These are phyloP conservation scores for Aureobasidium pullulans DNA, from an alignment of 2,329 filamentous ascomycete genomes.

Conservation along the genomic window DNA sequence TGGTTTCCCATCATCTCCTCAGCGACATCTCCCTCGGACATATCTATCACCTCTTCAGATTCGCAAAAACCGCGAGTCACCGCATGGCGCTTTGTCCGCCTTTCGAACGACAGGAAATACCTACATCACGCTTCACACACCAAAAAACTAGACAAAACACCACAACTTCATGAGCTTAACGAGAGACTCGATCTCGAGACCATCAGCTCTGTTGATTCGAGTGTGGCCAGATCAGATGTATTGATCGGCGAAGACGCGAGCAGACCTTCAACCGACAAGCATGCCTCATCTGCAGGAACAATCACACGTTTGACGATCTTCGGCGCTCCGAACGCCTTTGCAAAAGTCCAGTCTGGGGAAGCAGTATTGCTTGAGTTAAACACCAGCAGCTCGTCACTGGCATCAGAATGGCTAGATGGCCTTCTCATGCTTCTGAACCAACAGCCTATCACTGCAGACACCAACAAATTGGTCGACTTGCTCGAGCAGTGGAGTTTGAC, in stretches of 20 bases:
- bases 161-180: slow-evolving; percentile 62
- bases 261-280: not conserved
- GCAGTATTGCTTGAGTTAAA: slow-evolving; percentile 73
- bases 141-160: slow-evolving; percentile 52
- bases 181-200: slow-evolving; percentile 81
- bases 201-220: slow-evolving; percentile 90
- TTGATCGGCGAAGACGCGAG: not conserved
- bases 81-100: slow-evolving; percentile 73
- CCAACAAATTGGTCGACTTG: slow-evolving; percentile 77
- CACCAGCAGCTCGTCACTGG: slow-evolving; percentile 70
- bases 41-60: slow-evolving; percentile 31
- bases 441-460: slow-evolving; percentile 93
- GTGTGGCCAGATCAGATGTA: slow-evolving; percentile 31
- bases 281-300: not conserved
- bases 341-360: slow-evolving; percentile 39
- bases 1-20: slow-evolving; percentile 66
- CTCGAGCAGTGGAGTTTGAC: slow-evolving; percentile 88
- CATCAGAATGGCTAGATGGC: slow-evolving; percentile 95
- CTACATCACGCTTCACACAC: slow-evolving; percentile 86
- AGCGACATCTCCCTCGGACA: slow-evolving; percentile 31
- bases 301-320: slow-evolving; percentile 13
- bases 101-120: slow-evolving; percentile 85
- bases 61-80: slow-evolving; percentile 35
- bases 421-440: slow-evolving; percentile 92
- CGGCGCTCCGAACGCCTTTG: not conserved